These are phyloP conservation scores for Geoglossum glabrum DNA, from an alignment of 495 filamentous ascomycete species.

Conservation along the genomic window DNA sequence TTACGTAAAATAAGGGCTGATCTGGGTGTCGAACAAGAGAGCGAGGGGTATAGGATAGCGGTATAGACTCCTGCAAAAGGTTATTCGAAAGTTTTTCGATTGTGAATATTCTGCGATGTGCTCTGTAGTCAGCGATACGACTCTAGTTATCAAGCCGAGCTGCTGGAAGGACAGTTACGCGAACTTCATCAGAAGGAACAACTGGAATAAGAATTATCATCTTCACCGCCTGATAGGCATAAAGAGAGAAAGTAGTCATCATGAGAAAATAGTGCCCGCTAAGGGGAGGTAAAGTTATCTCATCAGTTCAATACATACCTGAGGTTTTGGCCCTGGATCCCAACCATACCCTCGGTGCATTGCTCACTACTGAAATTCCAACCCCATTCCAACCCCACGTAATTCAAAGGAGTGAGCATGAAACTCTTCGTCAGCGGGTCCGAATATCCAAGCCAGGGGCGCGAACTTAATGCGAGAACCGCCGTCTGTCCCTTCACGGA, in stretches of 20 bases:
- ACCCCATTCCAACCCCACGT: constrained; percentile 73
- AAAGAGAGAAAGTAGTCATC: constrained; percentile 33
- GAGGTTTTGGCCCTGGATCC: constrained; percentile 76
- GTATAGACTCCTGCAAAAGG: constrained; percentile 69
- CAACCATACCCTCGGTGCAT: constrained; percentile 85
- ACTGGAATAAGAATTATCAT: constrained; percentile 43
- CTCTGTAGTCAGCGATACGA: constrained; percentile 17
- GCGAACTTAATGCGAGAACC: constrained; percentile 76
- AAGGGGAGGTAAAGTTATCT: not conserved
- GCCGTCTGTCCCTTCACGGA: constrained; percentile 66
- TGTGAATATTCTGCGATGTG: constrained; percentile 53
- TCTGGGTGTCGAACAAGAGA: constrained; percentile 76
- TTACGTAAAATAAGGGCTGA: constrained; percentile 74
- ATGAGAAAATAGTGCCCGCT: constrained; percentile 34
- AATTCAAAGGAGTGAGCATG: constrained; percentile 79
- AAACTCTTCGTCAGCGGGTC: constrained; percentile 66
- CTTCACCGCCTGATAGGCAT: constrained; percentile 28
- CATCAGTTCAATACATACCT: constrained; percentile 38
- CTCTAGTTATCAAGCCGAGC: not conserved
- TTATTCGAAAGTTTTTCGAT: constrained; percentile 75
- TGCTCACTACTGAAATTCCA: constrained; percentile 93
- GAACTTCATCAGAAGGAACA: constrained; percentile 46
- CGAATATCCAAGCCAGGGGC: constrained; percentile 84
- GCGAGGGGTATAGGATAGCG: constrained; percentile 78
- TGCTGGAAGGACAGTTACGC: not conserved